Conservation (phyloP, 163 green algal genomes). For the Chlamydomonas reinhardtii region DNA sequence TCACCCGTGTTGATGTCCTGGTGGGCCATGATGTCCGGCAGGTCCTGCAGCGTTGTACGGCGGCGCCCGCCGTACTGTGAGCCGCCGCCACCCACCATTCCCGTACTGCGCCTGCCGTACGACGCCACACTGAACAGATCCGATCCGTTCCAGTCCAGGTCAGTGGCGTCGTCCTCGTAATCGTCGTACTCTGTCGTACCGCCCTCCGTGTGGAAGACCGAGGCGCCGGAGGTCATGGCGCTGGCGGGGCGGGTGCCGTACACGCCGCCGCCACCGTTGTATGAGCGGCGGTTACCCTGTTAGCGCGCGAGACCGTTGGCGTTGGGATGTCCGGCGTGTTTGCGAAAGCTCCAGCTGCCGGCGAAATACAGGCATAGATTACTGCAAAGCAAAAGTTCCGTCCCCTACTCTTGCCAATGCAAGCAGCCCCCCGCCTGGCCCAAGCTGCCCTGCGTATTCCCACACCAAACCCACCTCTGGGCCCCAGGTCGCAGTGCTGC, state of each 20-base stretch:
- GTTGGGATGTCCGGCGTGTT: too few species aligned
- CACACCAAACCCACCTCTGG: too few species aligned
- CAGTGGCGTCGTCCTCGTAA: background rate
- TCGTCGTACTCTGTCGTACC: background rate
- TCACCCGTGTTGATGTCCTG: background rate
- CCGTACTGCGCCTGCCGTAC: background rate
- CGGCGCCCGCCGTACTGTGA: background rate
- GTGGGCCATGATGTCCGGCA: background rate
- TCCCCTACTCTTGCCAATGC: too few species aligned
- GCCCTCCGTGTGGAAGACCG: background rate
- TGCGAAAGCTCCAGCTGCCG: too few species aligned
- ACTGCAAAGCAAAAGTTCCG: too few species aligned
- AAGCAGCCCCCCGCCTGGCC: too few species aligned
- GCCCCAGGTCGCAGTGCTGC: too few species aligned
- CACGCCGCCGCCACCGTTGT: background rate
- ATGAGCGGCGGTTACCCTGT: background rate
- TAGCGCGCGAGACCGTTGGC: too few species aligned
- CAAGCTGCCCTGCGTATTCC: too few species aligned
- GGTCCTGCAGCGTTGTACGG: background rate
- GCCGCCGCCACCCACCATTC: too few species aligned
- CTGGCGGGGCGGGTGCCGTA: background rate
- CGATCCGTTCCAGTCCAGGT: slow-evolving; percentile 30
- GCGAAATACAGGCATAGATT: too few species aligned
- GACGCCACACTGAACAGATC: slow-evolving; percentile 34
- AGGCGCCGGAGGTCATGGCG: slow-evolving; percentile 21